phyloP scores from a whole-genome alignment of 2,329 filamentous ascomycete genomes.

The Tolypocladium capitatum region DNA sequence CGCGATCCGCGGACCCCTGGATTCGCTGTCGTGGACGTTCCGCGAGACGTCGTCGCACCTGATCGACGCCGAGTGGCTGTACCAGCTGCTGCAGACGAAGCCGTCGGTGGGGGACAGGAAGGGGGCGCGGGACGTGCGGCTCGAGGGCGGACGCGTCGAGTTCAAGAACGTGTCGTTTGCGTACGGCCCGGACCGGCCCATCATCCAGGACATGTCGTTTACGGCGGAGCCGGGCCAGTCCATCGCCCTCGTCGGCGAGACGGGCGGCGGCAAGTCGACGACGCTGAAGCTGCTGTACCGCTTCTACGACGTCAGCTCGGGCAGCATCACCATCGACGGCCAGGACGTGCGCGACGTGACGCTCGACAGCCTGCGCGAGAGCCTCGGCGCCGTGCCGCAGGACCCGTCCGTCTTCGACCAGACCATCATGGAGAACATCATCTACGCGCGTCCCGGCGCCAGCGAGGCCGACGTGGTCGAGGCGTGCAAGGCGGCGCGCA shows the following conservation, averaged over 20 bases:
- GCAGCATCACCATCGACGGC: constrained; percentile 42
- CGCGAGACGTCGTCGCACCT: constrained; percentile 26
- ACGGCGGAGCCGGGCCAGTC: constrained; percentile 37
- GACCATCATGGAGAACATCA: constrained; percentile 50
- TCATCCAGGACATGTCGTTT: constrained; percentile 35
- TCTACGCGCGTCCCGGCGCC: constrained; percentile 48
- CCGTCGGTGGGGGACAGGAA: constrained; percentile 37
- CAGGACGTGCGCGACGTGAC: constrained; percentile 47
- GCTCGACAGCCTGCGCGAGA: constrained; percentile 40
- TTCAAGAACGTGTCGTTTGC: constrained; percentile 42
- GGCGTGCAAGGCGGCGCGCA: constrained; percentile 47
- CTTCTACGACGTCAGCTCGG: constrained; percentile 44
- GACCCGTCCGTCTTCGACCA: constrained; percentile 52
- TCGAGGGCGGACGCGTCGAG: constrained; percentile 33
- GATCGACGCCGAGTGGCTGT: constrained; percentile 51
- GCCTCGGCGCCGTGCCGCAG: constrained; percentile 52
- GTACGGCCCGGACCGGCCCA: constrained; percentile 39
- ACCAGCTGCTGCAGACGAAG: constrained; percentile 42
- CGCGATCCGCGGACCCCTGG: constrained; percentile 24
- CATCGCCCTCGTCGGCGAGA: constrained; percentile 47
- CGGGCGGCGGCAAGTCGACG: constrained; percentile 50
- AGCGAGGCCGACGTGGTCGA: constrained; percentile 45
- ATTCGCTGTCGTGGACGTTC: constrained; percentile 18
- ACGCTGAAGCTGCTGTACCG: constrained; percentile 47
- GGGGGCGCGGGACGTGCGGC: constrained; percentile 27